Evolutionary conservation across 768 basidiomycete genomes (phyloP), one percentile per base, ranked within the genome.

Genomic region (Cyclocybe aegerita): DNA sequence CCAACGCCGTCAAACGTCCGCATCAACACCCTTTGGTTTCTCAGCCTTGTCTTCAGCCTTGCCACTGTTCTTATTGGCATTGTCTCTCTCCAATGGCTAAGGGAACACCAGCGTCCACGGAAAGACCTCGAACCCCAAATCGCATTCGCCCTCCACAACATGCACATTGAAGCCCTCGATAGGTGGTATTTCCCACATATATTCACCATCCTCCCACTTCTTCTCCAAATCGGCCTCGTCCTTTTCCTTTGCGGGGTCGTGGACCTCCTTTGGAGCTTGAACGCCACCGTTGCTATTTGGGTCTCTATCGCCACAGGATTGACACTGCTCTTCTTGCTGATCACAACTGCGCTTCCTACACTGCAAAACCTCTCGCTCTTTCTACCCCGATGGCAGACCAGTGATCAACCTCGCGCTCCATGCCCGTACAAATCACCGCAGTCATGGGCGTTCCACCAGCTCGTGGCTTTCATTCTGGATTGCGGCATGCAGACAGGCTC

Each of bases 371-470:
- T 53, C 14, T 49, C 15, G 42, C 31, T 49, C 0, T 9, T 53
- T 17, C 48, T 54, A 12, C 39, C 45, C 29, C 39, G 46, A 1
- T 34, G 34, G 4, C 45, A 44, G 17, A 16, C 50, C 4, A 36
- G 39, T 17, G 34, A 50, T 8, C 36, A 35, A 4, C 49, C 46
- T 16, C n/a, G n/a, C n/a, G 43, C 54, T 1, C 58, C 55, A 39
- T 65, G 65, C 40, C 61, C 65, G 2, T 65, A 60, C 53, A 67
- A 65, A 49, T 67, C 66, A 6, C 61, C 65, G 0, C 62, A 64
- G 39, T 58, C 65, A 3, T 65, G 62, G 59, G 46, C 59, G 4
- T 61, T 63, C 39, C 50, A 53, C 15, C 52, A 46, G n/a, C 40
- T 46, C 14, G 40, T 41, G n/a, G n/a, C n/a, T n/a, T n/a, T n/a